Evolutionary conservation across 257 asterid species (phyloP), one percentile per base, ranked within the genome.

Genomic region (Plantago ovata): DNA sequence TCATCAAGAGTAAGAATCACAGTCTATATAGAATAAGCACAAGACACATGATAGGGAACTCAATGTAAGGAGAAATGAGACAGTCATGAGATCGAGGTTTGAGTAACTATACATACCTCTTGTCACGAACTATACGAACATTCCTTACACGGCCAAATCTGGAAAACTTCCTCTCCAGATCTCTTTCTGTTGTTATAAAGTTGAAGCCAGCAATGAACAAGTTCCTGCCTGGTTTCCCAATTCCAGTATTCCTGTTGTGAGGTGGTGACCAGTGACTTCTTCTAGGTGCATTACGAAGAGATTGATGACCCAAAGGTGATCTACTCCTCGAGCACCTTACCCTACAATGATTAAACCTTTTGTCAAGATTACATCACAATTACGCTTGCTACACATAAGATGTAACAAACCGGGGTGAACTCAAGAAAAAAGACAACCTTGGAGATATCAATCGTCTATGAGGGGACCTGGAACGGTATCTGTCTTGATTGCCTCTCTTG

Each of bases 151-250:
- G 36, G 58, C 24, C 18, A 36, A 15, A 72, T 53, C 51, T 40
- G 38, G 74, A 72, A 43, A 72, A 72, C 63, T 72, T 72, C 47
- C 62, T 58, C 51, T 52, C 58, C 12, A 72, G 53, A 58, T 72
- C 74, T 53, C 64, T 58, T 72, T 72, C 74, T 19, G 67, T 67
- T 14, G 70, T 67, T 0, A 33, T 51, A 49, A 62, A 63, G 10
- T 65, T 7, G 13, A 72, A 62, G 20, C 74, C 74, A 11, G 71
- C 78, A 45, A 67, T 56, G 63, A 67, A 63, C 24, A 72, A 38
- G 43, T 63, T 49, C 24, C 56, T 62, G 20, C 77, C 73, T 2
- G 67, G 70, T 46, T 59, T 72, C 11, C 71, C 74, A 40, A 55
- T 18, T 16, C 78, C 74, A 4, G 60, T 39, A 46, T 57, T 62